phyloP scores from a whole-genome alignment of 352 stramenopile genomes.

The Globisporangium cylindrosporum region DNA sequence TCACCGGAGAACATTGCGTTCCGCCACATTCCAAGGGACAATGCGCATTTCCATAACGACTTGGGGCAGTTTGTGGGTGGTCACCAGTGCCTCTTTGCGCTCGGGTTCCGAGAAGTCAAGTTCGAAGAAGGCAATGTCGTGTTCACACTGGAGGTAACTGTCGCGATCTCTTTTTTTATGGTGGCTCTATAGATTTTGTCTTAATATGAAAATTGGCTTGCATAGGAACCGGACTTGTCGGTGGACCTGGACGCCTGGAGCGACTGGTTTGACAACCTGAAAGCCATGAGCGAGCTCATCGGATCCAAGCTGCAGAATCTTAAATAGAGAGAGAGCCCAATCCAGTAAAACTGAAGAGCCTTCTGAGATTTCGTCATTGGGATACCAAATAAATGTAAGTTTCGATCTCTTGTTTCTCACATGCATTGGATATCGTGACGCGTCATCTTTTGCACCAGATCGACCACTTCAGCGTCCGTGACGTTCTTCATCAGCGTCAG shows the following conservation, averaged over 20 bases:
- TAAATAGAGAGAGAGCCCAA: neutral
- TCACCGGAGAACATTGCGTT: slow-evolving; percentile 69
- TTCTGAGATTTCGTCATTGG: neutral
- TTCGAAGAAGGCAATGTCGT: slow-evolving; percentile 42
- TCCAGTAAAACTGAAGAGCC: neutral
- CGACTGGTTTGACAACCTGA: slow-evolving; percentile 75
- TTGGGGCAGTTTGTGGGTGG: slow-evolving; percentile 64
- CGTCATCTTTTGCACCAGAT: slow-evolving; percentile 48
- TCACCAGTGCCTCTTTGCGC: slow-evolving; percentile 56
- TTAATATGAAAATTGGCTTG: neutral
- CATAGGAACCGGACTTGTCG: slow-evolving; percentile 69
- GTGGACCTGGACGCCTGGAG: slow-evolving; percentile 79
- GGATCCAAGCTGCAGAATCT: slow-evolving; percentile 25
- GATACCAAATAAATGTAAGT: neutral
- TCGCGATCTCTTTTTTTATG: neutral
- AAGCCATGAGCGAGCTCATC: slow-evolving; percentile 56
- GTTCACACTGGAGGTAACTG: slow-evolving; percentile 62
- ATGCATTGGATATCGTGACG: slow-evolving; percentile 61
- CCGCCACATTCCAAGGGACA: slow-evolving; percentile 72
- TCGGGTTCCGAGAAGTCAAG: slow-evolving; percentile 69
- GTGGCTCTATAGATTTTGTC: neutral
- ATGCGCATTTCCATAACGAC: slow-evolving; percentile 63
- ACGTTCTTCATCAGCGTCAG: slow-evolving; percentile 33
- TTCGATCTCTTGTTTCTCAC: slow-evolving; percentile 17
- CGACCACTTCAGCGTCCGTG: slow-evolving; percentile 30